These are phyloP conservation scores for Apiotrichum laibachii DNA, from an alignment of 1,284 basidiomycete genomes.

Conservation along the genomic window DNA sequence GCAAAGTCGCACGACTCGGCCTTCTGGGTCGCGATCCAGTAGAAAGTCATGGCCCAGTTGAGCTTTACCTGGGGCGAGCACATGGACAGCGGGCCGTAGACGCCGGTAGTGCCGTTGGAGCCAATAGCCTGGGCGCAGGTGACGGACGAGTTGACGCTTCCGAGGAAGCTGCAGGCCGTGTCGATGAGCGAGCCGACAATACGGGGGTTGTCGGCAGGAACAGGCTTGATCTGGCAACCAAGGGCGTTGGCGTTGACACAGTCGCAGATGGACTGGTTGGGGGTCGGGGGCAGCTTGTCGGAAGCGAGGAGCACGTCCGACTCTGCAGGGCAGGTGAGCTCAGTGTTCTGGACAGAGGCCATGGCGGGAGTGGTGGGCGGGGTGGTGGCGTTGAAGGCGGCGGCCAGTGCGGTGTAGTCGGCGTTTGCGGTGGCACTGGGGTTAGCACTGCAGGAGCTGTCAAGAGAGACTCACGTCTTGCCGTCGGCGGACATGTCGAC, in stretches of 20 bases:
- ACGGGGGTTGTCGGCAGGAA: slow-evolving; percentile 62
- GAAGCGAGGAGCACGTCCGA: slow-evolving; percentile 65
- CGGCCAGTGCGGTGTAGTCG: slow-evolving; percentile 65
- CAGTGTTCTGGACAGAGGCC: slow-evolving; percentile 58
- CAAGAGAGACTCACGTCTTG: slow-evolving; percentile 30
- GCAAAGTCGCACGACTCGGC: slow-evolving; percentile 61
- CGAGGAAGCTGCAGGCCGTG: slow-evolving; percentile 68
- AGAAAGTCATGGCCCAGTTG: slow-evolving; percentile 78
- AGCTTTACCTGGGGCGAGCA: slow-evolving; percentile 70
- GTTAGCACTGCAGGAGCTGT: slow-evolving; percentile 4
- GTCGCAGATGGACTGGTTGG: slow-evolving; percentile 70
- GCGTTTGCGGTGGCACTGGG: slow-evolving; percentile 35
- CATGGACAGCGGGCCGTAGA: slow-evolving; percentile 69
- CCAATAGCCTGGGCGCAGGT: slow-evolving; percentile 64
- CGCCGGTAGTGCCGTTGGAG: slow-evolving; percentile 68
- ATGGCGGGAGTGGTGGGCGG: slow-evolving; percentile 65
- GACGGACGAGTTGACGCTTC: slow-evolving; percentile 57
- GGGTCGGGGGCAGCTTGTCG: slow-evolving; percentile 73
- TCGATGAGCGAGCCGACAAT: slow-evolving; percentile 66
- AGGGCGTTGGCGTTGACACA: slow-evolving; percentile 66
- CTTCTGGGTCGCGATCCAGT: slow-evolving; percentile 60
- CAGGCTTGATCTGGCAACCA: slow-evolving; percentile 67
- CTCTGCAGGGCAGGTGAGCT: slow-evolving; percentile 64
- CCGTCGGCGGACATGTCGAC: slow-evolving; percentile 62
- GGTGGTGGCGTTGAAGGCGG: slow-evolving; percentile 61